Evolutionary conservation across 2,329 filamentous ascomycete species (phyloP).

Genomic region (Sporothrix luriei): DNA sequence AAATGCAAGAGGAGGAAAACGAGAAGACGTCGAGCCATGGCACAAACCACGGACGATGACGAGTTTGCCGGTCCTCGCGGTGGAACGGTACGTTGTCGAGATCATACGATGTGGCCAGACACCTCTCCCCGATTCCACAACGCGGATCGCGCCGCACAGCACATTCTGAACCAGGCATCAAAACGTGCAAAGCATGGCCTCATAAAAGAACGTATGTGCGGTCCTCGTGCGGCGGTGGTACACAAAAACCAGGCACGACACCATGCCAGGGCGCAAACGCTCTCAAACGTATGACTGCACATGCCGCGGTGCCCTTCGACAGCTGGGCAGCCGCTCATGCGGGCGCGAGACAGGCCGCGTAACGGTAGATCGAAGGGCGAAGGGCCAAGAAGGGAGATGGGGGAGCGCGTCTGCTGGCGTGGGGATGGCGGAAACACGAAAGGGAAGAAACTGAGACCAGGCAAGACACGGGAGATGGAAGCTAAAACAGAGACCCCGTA

Average conservation of each 20-base stretch:
- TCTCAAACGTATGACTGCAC: not conserved
- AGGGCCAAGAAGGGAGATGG: not conserved
- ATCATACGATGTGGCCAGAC: too few relatives aligned
- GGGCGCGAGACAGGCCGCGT: constrained; percentile 10
- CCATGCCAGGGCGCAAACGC: not conserved
- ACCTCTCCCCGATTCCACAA: not conserved
- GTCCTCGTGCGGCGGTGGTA: not conserved
- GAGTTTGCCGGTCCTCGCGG: not conserved
- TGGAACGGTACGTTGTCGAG: not conserved
- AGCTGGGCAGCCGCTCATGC: not conserved
- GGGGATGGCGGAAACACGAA: not conserved
- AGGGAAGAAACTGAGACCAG: constrained; percentile 15
- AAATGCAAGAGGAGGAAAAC: not conserved
- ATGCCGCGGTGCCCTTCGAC: not conserved
- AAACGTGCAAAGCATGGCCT: not conserved
- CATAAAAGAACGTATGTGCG: not conserved
- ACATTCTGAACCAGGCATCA: constrained; percentile 5
- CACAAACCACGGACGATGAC: not conserved
- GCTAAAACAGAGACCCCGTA: not conserved
- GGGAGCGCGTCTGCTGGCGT: not conserved
- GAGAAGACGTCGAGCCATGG: not conserved
- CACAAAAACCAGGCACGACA: not conserved
- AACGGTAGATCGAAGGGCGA: too few relatives aligned
- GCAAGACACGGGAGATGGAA: constrained; percentile 19
- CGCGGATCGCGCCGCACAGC: constrained; percentile 13